Conservation (phyloP, 2,329 filamentous ascomycete species). For the Botrytis cinerea region DNA sequence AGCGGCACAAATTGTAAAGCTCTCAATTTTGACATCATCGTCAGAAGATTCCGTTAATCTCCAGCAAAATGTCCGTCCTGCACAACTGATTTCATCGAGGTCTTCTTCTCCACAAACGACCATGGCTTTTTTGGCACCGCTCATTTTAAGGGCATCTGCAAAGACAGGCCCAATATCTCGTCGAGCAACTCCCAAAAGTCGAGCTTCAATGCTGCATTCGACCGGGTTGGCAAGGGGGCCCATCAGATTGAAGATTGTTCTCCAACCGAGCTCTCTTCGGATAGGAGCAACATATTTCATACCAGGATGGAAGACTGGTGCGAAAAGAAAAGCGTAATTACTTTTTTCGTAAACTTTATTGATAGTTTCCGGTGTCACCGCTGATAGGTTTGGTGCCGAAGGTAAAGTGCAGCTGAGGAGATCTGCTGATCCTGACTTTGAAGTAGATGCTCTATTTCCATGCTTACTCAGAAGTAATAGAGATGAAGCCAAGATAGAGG, state of each 20-base stretch:
- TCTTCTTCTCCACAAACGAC: slow-evolving; percentile 94
- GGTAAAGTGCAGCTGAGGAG: slow-evolving; percentile 76
- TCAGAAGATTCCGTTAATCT: slow-evolving; percentile 55
- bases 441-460: slow-evolving; percentile 93
- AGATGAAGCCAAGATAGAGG: slow-evolving; percentile 87
- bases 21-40: slow-evolving; percentile 61
- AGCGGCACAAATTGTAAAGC: slow-evolving; percentile 76
- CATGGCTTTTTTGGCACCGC: slow-evolving; percentile 79
- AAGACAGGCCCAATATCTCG: slow-evolving; percentile 86
- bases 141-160: slow-evolving; percentile 76
- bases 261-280: slow-evolving; percentile 84
- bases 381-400: slow-evolving; percentile 70
- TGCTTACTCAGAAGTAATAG: slow-evolving; percentile 89
- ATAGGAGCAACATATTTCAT: slow-evolving; percentile 88
- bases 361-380: slow-evolving; percentile 72
- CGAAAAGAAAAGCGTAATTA: slow-evolving; percentile 95
- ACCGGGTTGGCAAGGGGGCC: slow-evolving; percentile 91
- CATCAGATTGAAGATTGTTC: slow-evolving; percentile 96
- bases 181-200: slow-evolving; percentile 90
- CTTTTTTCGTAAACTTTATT: slow-evolving; percentile 71
- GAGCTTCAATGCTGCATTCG: slow-evolving; percentile 80
- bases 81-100: slow-evolving; percentile 92
- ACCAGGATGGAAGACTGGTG: slow-evolving; percentile 92
- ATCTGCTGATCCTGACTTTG: slow-evolving; percentile 93
- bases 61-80: slow-evolving; percentile 88